A percentile compares a stretch with the other conserved stretches of the same genome.
Conservation (phyloP, 192 early-diverging fungal genomes). For the Coemansia sp. region DNA sequence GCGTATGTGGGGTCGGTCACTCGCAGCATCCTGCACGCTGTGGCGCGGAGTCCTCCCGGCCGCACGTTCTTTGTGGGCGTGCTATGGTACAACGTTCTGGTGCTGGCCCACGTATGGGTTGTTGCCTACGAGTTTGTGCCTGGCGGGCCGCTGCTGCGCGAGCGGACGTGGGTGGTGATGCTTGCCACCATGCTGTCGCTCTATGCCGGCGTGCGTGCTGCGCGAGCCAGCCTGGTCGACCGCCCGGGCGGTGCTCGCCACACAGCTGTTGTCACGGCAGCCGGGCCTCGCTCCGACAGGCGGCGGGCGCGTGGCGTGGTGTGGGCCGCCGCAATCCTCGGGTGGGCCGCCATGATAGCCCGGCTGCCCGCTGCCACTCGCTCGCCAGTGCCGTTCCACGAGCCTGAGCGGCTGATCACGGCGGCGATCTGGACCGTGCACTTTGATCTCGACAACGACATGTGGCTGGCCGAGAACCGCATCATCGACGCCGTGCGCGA, state of each 20-base stretch:
- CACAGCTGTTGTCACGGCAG: background rate
- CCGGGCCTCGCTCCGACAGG: slow-evolving; percentile 7
- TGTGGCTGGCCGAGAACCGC: slow-evolving; percentile 76
- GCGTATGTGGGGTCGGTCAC: slow-evolving; percentile 63
- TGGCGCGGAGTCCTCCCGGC: slow-evolving; percentile 63
- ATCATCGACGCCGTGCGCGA: slow-evolving; percentile 77
- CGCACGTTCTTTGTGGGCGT: slow-evolving; percentile 64
- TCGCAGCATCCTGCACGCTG: slow-evolving; percentile 62
- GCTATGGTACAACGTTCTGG: slow-evolving; percentile 71
- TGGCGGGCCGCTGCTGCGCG: slow-evolving; percentile 70
- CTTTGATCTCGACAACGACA: slow-evolving; percentile 84
- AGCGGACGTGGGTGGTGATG: slow-evolving; percentile 75
- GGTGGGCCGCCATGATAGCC: slow-evolving; percentile 47
- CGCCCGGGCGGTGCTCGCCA: background rate
- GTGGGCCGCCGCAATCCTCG: slow-evolving; percentile 17
- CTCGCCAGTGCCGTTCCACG: slow-evolving; percentile 62
- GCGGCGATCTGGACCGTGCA: slow-evolving; percentile 87
- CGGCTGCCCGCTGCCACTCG: slow-evolving; percentile 58
- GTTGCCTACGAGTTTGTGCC: slow-evolving; percentile 87
- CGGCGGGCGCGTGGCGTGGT: slow-evolving; percentile 21
- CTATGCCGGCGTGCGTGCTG: slow-evolving; percentile 61
- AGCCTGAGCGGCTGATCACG: slow-evolving; percentile 69
- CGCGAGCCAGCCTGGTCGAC: slow-evolving; percentile 26
- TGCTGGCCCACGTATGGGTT: slow-evolving; percentile 76
- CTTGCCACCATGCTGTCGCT: slow-evolving; percentile 60